phyloP scores from a whole-genome alignment of 768 basidiomycete species.

The Paxillus rubicundulus region DNA sequence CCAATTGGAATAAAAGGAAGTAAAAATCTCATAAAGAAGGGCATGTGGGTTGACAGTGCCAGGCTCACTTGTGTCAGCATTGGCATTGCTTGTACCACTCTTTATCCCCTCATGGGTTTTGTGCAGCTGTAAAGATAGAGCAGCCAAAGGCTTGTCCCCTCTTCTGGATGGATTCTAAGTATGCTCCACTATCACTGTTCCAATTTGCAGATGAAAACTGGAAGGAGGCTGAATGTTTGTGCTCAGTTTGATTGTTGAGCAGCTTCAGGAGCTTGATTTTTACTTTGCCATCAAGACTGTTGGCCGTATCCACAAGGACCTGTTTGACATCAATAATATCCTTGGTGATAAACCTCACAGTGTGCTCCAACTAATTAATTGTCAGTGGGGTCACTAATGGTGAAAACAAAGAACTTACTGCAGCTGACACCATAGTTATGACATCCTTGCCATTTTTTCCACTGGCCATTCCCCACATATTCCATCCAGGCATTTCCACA shows the following conservation, averaged over 20 bases:
- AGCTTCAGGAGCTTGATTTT: constrained; percentile 4
- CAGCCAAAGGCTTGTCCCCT: too few species aligned
- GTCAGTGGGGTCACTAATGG: background rate
- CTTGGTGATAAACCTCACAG: background rate
- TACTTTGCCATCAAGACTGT: background rate
- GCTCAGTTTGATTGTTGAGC: constrained; percentile 5
- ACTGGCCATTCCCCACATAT: background rate
- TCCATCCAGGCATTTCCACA: background rate
- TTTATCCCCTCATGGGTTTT: too few species aligned
- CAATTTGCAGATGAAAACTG: background rate
- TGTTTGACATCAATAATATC: background rate
- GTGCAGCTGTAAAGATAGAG: too few species aligned
- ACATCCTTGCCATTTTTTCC: background rate
- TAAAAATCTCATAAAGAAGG: too few species aligned
- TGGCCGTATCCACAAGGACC: background rate
- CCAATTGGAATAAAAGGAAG: too few species aligned
- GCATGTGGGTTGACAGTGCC: too few species aligned
- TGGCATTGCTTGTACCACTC: too few species aligned
- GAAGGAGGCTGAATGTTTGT: background rate
- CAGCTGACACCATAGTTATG: constrained; percentile 1
- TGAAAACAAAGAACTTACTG: background rate
- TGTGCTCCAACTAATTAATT: constrained; percentile 2
- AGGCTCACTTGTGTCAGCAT: too few species aligned
- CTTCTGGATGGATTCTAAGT: too few species aligned
- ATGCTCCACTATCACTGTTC: background rate